Evolutionary conservation across 2,329 filamentous ascomycete genomes (phyloP).

Genomic region (Colletotrichum caudatum): DNA sequence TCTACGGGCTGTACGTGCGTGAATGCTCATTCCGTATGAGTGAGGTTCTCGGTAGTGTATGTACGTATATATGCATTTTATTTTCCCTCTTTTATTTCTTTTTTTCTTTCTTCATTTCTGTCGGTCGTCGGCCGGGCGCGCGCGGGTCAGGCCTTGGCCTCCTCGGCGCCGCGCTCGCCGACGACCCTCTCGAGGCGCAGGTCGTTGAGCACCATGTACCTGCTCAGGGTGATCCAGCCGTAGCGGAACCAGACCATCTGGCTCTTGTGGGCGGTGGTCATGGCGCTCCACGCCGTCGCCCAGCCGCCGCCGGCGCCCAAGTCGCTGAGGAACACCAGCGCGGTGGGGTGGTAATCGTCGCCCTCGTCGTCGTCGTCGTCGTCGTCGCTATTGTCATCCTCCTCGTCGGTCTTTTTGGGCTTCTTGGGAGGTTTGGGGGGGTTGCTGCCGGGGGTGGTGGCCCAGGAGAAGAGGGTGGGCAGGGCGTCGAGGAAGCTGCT

Average conservation of each 20-base stretch:
- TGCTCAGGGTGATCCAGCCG: conserved; percentile 90
- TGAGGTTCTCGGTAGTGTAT: too few species aligned
- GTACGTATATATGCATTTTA: background rate
- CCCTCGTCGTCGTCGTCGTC: conserved; percentile 49
- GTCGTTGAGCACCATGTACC: conserved; percentile 98
- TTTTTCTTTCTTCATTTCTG: background rate
- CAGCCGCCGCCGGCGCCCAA: conserved; percentile 69
- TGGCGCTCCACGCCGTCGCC: conserved; percentile 79
- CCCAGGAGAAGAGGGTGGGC: conserved; percentile 73
- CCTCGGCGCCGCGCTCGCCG: conserved; percentile 10
- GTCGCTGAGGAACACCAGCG: conserved; percentile 78
- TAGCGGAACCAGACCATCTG: conserved; percentile 99
- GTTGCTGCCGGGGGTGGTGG: conserved; percentile 53
- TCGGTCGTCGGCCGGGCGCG: background rate
- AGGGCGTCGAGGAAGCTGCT: conserved; percentile 79
- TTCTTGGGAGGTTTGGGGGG: conserved; percentile 28
- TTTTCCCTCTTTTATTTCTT: background rate
- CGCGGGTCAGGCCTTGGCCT: background rate
- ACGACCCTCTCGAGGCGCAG: conserved; percentile 66
- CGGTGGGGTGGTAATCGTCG: conserved; percentile 63
- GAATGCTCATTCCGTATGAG: background rate
- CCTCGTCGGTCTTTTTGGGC: conserved; percentile 39
- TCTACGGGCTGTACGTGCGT: background rate
- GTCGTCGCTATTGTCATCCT: conserved; percentile 48
- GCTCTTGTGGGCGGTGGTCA: conserved; percentile 90